Percentiles rank a stretch among this genome's conserved stretches.
phyloP scores from a whole-genome alignment of 169 alveolate genomes.

The Cryptosporidium sp. region DNA sequence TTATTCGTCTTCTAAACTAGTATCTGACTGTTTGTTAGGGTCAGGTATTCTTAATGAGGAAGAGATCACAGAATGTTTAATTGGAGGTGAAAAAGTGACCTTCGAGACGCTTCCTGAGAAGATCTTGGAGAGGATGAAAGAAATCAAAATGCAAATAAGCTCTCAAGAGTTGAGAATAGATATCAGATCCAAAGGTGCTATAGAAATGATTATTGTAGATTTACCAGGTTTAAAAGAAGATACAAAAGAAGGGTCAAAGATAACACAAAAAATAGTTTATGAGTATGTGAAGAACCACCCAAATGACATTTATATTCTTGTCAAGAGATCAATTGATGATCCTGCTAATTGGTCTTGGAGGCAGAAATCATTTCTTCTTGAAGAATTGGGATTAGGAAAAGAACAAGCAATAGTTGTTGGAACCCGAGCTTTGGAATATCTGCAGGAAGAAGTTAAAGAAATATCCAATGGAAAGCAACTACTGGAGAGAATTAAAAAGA shows the following conservation, averaged over 20 bases:
- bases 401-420: conserved; percentile 90
- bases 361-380: neutral
- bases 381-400: conserved; percentile 87
- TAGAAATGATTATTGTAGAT: conserved; percentile 85
- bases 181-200: neutral
- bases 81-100: neutral
- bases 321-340: no score
- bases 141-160: neutral
- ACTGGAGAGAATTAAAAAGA: no score
- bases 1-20: neutral
- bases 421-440: conserved; percentile 88
- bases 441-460: conserved; percentile 80
- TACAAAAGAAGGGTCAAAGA: conserved; percentile 88
- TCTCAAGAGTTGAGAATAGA: conserved; percentile 2
- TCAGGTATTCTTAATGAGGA: neutral
- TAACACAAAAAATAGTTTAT: conserved; percentile 87
- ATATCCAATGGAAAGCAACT: no score
- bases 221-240: conserved; percentile 91
- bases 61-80: conserved; percentile 9
- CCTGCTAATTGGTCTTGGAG: conserved; percentile 3
- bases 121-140: neutral
- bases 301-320: no score
- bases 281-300: conserved; percentile 83
- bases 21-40: neutral
- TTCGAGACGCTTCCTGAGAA: neutral